Conservation (phyloP, 192 early-diverging fungal genomes). For the Neocallimastix lanati region DNA sequence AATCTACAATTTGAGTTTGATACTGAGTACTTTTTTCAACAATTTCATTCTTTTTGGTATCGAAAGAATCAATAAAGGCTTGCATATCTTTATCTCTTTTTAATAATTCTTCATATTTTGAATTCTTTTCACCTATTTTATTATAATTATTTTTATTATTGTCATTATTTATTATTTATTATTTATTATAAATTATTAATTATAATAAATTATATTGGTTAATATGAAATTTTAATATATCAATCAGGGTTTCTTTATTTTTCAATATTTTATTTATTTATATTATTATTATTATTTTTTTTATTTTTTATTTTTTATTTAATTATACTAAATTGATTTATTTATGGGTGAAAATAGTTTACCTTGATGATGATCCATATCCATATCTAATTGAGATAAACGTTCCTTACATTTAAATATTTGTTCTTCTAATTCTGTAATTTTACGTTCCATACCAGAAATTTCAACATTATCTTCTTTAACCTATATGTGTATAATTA, state of each 20-base stretch:
- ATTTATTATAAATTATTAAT: too few relatives aligned
- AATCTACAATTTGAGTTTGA: slow-evolving; percentile 17
- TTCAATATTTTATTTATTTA: too few relatives aligned
- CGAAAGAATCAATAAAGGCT: slow-evolving; percentile 26
- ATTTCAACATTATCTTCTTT: slow-evolving; percentile 42
- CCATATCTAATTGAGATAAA: slow-evolving; percentile 19
- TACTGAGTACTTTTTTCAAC: slow-evolving; percentile 6
- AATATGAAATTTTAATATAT: too few relatives aligned
- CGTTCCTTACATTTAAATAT: slow-evolving; percentile 16
- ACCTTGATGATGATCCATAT: slow-evolving; percentile 19
- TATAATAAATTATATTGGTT: too few relatives aligned
- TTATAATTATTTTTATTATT: not conserved
- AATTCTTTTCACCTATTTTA: slow-evolving; percentile 16
- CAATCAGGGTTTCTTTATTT: too few relatives aligned
- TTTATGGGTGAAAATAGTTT: too few relatives aligned
- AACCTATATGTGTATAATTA: slow-evolving; percentile 13
- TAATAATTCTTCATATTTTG: slow-evolving; percentile 39
- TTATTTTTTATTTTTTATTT: too few relatives aligned
- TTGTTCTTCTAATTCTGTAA: slow-evolving; percentile 26
- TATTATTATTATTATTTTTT: too few relatives aligned
- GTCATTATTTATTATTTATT: too few relatives aligned
- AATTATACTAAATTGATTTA: too few relatives aligned
- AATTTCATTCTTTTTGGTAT: slow-evolving; percentile 13
- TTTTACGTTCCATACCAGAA: slow-evolving; percentile 34
- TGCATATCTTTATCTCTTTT: slow-evolving; percentile 39